These are phyloP conservation scores for Echium plantagineum DNA, from an alignment of 257 asterid genomes.

Conservation along the genomic window DNA sequence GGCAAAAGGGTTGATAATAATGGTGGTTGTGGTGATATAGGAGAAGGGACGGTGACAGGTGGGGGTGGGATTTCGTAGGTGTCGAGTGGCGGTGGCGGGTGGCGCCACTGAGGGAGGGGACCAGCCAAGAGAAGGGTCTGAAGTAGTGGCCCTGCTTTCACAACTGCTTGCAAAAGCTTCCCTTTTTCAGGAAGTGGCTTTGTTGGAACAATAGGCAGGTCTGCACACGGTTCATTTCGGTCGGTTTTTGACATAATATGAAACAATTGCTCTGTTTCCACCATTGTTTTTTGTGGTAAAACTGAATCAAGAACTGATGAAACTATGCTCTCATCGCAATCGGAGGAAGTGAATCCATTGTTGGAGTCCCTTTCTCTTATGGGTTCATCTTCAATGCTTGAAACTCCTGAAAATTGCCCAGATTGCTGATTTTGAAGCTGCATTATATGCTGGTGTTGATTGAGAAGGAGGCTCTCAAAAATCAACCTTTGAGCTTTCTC, in stretches of 20 bases:
- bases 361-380: constrained; percentile 29
- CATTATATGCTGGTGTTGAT: constrained; percentile 20
- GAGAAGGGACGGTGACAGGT: constrained; percentile 39
- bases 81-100: constrained; percentile 91
- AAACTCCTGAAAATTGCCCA: constrained; percentile 38
- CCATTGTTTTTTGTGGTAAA: neutral
- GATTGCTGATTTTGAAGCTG: constrained; percentile 20
- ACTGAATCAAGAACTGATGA: constrained; percentile 26
- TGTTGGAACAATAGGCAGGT: constrained; percentile 16
- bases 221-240: too few species aligned
- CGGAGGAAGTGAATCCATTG: constrained; percentile 44
- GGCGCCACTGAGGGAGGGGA: constrained; percentile 93
- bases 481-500: constrained; percentile 35
- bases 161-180: constrained; percentile 64
- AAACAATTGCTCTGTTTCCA: constrained; percentile 12
- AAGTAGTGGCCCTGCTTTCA: constrained; percentile 84
- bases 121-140: constrained; percentile 88
- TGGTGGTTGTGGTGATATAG: constrained; percentile 12
- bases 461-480: constrained; percentile 38
- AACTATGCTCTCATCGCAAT: constrained; percentile 78
- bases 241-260: too few species aligned
- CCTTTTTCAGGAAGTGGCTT: constrained; percentile 78
- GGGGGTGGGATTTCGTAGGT: constrained; percentile 70
- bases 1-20: neutral
- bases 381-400: constrained; percentile 61